Evolutionary conservation across 2,329 filamentous ascomycete genomes (phyloP).

Genomic region (Verticillium alfalfae): DNA sequence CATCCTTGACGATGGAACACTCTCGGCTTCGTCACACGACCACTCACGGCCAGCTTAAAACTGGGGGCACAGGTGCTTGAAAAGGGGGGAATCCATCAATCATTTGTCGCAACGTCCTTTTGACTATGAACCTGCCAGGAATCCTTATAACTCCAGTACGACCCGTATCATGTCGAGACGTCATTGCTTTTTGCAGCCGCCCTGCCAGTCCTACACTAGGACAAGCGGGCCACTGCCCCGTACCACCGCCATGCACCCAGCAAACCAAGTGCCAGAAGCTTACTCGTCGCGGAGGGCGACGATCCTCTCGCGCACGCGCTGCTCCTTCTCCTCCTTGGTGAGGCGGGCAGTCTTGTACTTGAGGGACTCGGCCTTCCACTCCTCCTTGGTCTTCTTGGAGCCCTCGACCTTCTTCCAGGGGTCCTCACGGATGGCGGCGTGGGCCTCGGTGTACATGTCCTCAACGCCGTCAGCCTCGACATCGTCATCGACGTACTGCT

Average conservation of each 20-base stretch:
- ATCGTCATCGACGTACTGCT: constrained; percentile 95
- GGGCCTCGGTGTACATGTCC: constrained; percentile 92
- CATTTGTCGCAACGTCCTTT: background rate
- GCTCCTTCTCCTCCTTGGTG: constrained; percentile 75
- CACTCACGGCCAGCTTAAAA: background rate
- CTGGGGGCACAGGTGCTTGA: background rate
- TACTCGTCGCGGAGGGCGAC: constrained; percentile 63
- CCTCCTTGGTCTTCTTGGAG: constrained; percentile 92
- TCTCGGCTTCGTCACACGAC: background rate
- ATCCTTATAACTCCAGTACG: background rate
- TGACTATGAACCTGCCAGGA: constrained; percentile 1
- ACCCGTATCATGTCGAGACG: constrained; percentile 1
- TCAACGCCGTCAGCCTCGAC: constrained; percentile 94
- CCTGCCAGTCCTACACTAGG: background rate
- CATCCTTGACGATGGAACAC: background rate
- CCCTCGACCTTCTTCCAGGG: constrained; percentile 89
- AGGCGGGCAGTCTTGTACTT: constrained; percentile 80
- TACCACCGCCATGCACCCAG: background rate
- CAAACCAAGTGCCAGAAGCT: constrained; percentile 3
- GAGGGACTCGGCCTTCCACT: constrained; percentile 93
- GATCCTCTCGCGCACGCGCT: constrained; percentile 87
- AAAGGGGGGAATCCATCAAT: background rate
- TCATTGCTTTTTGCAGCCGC: background rate
- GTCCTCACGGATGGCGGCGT: constrained; percentile 95
- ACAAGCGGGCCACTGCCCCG: background rate